Conservation (phyloP, 176 grass and related monocot species). For the Aegilops umbellulata region DNA sequence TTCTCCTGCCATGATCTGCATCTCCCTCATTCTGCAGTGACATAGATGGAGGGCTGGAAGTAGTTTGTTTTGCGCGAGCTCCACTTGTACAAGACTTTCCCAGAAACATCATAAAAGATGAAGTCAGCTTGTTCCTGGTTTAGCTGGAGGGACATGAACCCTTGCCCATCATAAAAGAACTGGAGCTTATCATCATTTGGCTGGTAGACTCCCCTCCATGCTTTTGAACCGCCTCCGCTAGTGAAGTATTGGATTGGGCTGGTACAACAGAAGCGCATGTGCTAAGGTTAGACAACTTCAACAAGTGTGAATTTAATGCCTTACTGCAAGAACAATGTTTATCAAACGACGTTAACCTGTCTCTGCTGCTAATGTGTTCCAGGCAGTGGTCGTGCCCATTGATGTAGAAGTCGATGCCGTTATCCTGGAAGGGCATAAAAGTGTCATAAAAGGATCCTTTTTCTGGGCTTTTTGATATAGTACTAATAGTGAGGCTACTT, state of each 20-base stretch:
- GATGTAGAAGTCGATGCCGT: conserved; percentile 63
- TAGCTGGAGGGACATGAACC: conserved; percentile 85
- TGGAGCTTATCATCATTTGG: conserved; percentile 61
- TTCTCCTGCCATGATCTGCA: not conserved
- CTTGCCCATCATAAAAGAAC: conserved; percentile 92
- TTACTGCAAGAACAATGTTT: not conserved
- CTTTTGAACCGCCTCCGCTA: conserved; percentile 80
- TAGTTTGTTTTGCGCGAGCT: conserved; percentile 43
- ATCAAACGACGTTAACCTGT: conserved; percentile 45
- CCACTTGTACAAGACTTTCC: conserved; percentile 57
- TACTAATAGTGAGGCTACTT: not conserved
- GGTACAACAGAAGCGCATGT: conserved; percentile 13
- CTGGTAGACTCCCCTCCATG: conserved; percentile 70
- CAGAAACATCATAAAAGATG: conserved; percentile 63
- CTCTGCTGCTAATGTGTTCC: conserved; percentile 85
- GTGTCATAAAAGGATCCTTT: not conserved
- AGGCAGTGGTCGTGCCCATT: conserved; percentile 97
- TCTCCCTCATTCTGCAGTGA: conserved; percentile 28
- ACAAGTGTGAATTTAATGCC: not conserved
- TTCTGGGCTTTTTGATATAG: not conserved
- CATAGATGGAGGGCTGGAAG: conserved; percentile 9
- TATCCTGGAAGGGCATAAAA: conserved; percentile 27
- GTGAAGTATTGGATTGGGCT: conserved; percentile 87
- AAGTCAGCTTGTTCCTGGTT: conserved; percentile 43
- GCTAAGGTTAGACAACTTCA: conserved; percentile 7